Evolutionary conservation across 371 early-diverging fungal genomes (phyloP).

Genomic region (Circinella minor): DNA sequence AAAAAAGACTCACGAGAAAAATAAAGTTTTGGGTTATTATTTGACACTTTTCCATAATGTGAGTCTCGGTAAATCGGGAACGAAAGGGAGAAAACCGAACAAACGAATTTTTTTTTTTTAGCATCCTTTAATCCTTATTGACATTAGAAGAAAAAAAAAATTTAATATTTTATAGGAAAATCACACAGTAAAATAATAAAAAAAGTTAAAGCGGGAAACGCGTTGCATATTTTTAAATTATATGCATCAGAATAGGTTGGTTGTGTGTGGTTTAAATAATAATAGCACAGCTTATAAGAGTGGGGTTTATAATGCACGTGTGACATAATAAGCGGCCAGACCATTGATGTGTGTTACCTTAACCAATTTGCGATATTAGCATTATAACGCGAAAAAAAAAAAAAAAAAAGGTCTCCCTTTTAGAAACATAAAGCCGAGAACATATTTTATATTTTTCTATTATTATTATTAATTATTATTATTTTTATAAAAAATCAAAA

Average conservation of each 20-base stretch:
- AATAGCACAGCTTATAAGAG: background rate
- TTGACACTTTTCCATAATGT: constrained; percentile 4
- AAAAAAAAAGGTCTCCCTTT: background rate
- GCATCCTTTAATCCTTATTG: too few species aligned
- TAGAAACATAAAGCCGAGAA: background rate
- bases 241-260: background rate
- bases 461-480: background rate
- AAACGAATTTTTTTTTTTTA: too few species aligned
- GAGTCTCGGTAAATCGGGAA: constrained; percentile 4
- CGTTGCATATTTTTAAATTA: background rate
- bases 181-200: background rate
- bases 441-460: background rate
- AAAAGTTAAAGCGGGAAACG: background rate
- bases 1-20: background rate
- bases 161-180: background rate
- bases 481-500: too few species aligned
- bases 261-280: too few species aligned
- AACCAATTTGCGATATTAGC: constrained; percentile 10
- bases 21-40: constrained; percentile 2
- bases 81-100: background rate
- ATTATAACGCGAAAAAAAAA: background rate
- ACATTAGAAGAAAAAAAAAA: background rate
- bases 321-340: constrained; percentile 9
- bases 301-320: constrained; percentile 9
- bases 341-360: background rate